Evolutionary conservation across 2,329 filamentous ascomycete species (phyloP).

Genomic region (Ilyonectria sp.): DNA sequence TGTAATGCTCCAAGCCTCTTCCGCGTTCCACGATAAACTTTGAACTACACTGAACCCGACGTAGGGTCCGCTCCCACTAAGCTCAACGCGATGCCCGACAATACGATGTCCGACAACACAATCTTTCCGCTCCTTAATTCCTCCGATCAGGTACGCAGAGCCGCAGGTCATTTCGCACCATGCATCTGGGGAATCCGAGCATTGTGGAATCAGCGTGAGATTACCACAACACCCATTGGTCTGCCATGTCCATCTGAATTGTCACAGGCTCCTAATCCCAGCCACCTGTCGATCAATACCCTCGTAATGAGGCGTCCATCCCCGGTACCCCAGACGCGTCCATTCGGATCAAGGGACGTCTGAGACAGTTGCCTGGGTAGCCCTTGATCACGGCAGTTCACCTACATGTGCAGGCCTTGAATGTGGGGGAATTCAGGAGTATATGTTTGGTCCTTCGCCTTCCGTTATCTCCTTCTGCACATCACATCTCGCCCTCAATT

Average conservation of each 20-base stretch:
- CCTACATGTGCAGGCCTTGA: background rate
- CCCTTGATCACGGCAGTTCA: slow-evolving; percentile 11
- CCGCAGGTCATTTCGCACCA: background rate
- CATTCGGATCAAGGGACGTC: slow-evolving; percentile 25
- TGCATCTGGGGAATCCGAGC: background rate
- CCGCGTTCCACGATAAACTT: background rate
- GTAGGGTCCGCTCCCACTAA: background rate
- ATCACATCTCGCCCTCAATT: background rate
- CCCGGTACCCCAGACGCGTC: background rate
- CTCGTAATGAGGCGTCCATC: background rate
- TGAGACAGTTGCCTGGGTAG: slow-evolving; percentile 1
- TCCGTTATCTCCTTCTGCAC: background rate
- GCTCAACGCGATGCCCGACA: background rate
- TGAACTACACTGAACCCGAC: background rate
- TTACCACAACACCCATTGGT: background rate
- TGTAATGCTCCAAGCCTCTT: background rate
- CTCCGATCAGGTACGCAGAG: background rate
- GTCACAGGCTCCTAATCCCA: background rate
- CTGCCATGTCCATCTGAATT: background rate
- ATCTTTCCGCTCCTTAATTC: background rate
- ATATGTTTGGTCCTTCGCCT: slow-evolving; percentile 28
- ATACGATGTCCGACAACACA: background rate
- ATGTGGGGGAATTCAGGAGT: slow-evolving; percentile 16
- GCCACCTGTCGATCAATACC: background rate
- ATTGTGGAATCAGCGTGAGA: background rate